phyloP scores from a whole-genome alignment of 371 early-diverging fungal species.

The Mortierella sp. region DNA sequence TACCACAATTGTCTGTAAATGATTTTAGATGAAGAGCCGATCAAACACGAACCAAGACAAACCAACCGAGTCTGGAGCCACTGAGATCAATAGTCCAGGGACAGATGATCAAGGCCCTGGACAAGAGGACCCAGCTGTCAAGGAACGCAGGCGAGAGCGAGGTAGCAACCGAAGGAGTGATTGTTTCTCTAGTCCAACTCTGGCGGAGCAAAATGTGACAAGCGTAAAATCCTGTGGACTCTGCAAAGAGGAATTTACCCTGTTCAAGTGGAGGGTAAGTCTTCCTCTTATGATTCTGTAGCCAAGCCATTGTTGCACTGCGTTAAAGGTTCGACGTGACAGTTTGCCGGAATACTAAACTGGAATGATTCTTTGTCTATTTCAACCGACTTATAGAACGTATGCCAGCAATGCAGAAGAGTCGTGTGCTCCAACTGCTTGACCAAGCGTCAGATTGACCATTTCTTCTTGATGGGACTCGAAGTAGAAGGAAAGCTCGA shows the following conservation, averaged over 20 bases:
- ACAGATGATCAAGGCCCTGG: conserved; percentile 12
- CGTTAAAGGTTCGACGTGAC: too few relatives aligned
- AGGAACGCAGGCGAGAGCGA: conserved; percentile 4
- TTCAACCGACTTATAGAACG: conserved; percentile 36
- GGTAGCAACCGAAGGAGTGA: conserved; percentile 45
- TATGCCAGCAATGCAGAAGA: conserved; percentile 57
- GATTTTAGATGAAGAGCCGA: conserved; percentile 45
- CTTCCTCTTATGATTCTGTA: too few relatives aligned
- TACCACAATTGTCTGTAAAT: too few relatives aligned
- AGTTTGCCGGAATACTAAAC: too few relatives aligned
- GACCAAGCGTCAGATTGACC: conserved; percentile 50
- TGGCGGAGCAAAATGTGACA: conserved; percentile 29
- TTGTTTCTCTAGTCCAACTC: conserved; percentile 24
- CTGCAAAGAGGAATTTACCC: conserved; percentile 56
- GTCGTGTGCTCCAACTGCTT: conserved; percentile 59
- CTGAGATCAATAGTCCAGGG: conserved; percentile 3
- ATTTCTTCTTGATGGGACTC: conserved; percentile 32
- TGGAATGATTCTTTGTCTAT: too few relatives aligned
- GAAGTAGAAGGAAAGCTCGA: conserved; percentile 39
- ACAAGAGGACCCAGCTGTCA: conserved; percentile 10
- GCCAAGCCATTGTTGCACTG: too few relatives aligned
- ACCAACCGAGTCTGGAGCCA: not conserved
- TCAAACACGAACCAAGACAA: conserved; percentile 4
- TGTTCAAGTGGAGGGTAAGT: conserved; percentile 51
- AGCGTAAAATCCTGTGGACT: conserved; percentile 53